phyloP scores from a whole-genome alignment of 371 early-diverging fungal genomes.

The Apophysomyces trapeziformis region DNA sequence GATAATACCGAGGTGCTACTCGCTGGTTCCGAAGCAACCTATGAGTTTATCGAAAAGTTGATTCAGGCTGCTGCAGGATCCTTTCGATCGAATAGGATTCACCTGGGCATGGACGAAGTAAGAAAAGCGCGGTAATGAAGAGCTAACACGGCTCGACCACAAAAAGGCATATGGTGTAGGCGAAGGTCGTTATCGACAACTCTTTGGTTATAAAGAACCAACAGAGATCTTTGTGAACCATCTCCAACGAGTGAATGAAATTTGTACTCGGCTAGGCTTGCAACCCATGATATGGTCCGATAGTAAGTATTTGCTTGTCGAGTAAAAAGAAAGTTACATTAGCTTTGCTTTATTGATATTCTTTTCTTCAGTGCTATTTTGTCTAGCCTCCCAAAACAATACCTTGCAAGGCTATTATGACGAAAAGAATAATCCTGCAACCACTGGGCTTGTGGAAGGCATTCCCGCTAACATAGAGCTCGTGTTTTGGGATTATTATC shows the following conservation, averaged over 20 bases:
- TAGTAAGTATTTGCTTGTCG: constrained; percentile 51
- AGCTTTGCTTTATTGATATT: neutral
- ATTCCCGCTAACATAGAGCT: constrained; percentile 74
- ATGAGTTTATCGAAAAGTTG: constrained; percentile 77
- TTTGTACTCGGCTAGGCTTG: constrained; percentile 65
- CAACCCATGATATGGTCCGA: constrained; percentile 91
- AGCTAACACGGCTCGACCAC: constrained; percentile 10
- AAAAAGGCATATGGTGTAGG: constrained; percentile 78
- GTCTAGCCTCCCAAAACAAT: constrained; percentile 74
- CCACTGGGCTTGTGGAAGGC: constrained; percentile 55
- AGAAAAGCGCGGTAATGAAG: neutral
- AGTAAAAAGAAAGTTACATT: neutral
- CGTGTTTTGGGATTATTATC: constrained; percentile 91
- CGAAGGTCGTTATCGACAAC: constrained; percentile 77
- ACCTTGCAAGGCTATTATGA: constrained; percentile 83
- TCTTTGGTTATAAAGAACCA: constrained; percentile 79
- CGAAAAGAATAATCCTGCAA: constrained; percentile 59
- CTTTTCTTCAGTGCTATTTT: constrained; percentile 11
- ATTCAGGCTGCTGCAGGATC: constrained; percentile 69
- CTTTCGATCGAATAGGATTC: constrained; percentile 77
- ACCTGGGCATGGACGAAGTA: constrained; percentile 88
- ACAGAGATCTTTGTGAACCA: constrained; percentile 80
- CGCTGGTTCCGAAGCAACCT: constrained; percentile 73
- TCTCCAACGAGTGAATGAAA: constrained; percentile 69
- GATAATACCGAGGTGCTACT: constrained; percentile 84